Percentiles rank a stretch among this genome's conserved stretches.
Evolutionary conservation across 1,284 basidiomycete species (phyloP).

Genomic region (Lentinus polychrous): DNA sequence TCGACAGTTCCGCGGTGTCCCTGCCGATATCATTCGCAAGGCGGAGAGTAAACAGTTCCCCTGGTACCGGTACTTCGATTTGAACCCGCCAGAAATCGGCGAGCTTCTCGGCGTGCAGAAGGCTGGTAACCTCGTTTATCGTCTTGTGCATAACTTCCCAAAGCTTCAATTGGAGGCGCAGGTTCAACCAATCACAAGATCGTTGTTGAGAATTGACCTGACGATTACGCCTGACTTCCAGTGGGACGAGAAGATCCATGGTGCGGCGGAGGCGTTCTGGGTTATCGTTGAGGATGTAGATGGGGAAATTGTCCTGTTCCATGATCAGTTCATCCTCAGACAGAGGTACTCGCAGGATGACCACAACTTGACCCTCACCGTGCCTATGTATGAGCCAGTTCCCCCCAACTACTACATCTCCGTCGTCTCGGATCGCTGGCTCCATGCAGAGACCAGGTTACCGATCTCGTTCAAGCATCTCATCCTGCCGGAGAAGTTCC

Average conservation of each 20-base stretch:
- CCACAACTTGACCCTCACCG: slow-evolving; percentile 90
- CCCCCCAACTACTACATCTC: slow-evolving; percentile 98
- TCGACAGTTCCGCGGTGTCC: slow-evolving; percentile 91
- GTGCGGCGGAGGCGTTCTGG: slow-evolving; percentile 83
- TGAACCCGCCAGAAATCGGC: slow-evolving; percentile 82
- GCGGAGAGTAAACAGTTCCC: slow-evolving; percentile 99
- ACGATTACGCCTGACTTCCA: slow-evolving; percentile 94
- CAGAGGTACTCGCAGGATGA: slow-evolving; percentile 91
- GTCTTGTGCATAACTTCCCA: slow-evolving; percentile 96
- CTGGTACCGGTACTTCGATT: slow-evolving; percentile 94
- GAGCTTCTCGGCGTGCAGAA: slow-evolving; percentile 93
- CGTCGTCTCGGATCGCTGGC: slow-evolving; percentile 91
- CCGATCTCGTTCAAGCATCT: slow-evolving; percentile 98
- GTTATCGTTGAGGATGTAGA: slow-evolving; percentile 97
- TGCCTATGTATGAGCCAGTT: slow-evolving; percentile 94
- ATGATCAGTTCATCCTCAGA: slow-evolving; percentile 88
- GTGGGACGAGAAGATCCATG: slow-evolving; percentile 95
- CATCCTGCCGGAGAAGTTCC: slow-evolving; percentile 96
- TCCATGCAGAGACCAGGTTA: slow-evolving; percentile 90
- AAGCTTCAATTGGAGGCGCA: slow-evolving; percentile 92
- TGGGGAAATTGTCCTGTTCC: slow-evolving; percentile 92
- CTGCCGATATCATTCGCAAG: slow-evolving; percentile 82
- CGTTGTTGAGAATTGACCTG: slow-evolving; percentile 82
- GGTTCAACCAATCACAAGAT: slow-evolving; percentile 89
- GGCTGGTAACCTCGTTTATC: slow-evolving; percentile 86